Percentiles rank a stretch among this genome's conserved stretches.
Evolutionary conservation across 768 basidiomycete species (phyloP).

Genomic region (Galerina marginata): DNA sequence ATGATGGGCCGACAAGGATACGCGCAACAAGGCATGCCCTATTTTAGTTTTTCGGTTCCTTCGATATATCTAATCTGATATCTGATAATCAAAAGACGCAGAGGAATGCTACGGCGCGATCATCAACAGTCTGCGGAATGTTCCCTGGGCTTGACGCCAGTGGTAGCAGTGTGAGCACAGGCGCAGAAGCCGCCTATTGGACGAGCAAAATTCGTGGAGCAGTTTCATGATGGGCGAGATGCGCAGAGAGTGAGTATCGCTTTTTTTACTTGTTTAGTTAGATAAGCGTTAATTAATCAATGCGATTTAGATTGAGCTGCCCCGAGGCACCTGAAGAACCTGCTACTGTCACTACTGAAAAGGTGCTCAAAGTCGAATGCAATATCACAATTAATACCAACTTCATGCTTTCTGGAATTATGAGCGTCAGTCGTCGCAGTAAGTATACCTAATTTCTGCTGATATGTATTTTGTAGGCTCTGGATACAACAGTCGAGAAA

Average conservation of each 20-base stretch:
- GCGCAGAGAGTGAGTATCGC: constrained; percentile 58
- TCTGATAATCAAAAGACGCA: constrained; percentile 56
- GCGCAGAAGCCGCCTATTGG: constrained; percentile 32
- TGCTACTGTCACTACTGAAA: constrained; percentile 64
- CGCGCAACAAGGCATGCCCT: constrained; percentile 74
- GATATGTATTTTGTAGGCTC: constrained; percentile 52
- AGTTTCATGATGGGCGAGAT: constrained; percentile 85
- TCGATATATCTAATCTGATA: not conserved
- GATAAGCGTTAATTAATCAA: constrained; percentile 1
- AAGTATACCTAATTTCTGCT: not conserved
- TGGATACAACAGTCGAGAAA: constrained; percentile 90
- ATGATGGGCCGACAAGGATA: constrained; percentile 45
- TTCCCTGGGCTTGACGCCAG: constrained; percentile 57
- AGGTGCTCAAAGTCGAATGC: constrained; percentile 88
- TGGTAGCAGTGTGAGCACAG: constrained; percentile 37
- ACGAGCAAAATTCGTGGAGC: constrained; percentile 71
- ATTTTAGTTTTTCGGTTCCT: not conserved
- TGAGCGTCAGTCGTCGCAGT: constrained; percentile 56
- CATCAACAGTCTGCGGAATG: constrained; percentile 71
- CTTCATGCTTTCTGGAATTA: constrained; percentile 86
- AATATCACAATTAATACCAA: constrained; percentile 90
- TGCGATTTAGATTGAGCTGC: constrained; percentile 65
- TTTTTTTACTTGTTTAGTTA: not conserved
- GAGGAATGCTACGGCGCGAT: constrained; percentile 90
- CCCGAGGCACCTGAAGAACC: constrained; percentile 85